Conservation (phyloP, 2,329 filamentous ascomycete species). For the Apiospora malaysiana region DNA sequence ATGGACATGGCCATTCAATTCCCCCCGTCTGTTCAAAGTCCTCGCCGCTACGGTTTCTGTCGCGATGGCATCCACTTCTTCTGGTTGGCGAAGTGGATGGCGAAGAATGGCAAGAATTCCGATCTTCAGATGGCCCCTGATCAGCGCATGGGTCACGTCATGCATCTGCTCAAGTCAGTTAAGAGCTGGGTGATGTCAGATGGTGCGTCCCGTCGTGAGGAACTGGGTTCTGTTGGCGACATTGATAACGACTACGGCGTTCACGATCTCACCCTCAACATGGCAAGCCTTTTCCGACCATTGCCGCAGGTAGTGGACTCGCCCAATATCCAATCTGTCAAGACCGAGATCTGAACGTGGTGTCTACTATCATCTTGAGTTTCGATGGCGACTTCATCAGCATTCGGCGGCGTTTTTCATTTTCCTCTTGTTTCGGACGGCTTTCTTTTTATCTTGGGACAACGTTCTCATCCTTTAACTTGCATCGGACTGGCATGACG, state of each 20-base stretch:
- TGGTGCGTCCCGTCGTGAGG: constrained; percentile 68
- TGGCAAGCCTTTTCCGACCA: constrained; percentile 74
- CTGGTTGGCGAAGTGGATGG: constrained; percentile 70
- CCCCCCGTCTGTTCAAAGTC: constrained; percentile 58
- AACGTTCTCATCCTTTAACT: constrained; percentile 38
- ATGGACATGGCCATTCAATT: constrained; percentile 73
- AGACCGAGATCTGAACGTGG: constrained; percentile 43
- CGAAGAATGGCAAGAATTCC: constrained; percentile 61
- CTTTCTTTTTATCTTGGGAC: constrained; percentile 22
- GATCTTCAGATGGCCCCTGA: constrained; percentile 65
- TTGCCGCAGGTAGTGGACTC: constrained; percentile 51
- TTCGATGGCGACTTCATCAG: constrained; percentile 25
- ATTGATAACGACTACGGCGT: constrained; percentile 72
- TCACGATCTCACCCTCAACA: constrained; percentile 69
- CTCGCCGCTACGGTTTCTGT: constrained; percentile 70
- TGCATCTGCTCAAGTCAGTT: constrained; percentile 65
- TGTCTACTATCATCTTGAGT: constrained; percentile 11
- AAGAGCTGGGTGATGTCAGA: constrained; percentile 67
- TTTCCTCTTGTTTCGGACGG: constrained; percentile 33
- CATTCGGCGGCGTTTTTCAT: constrained; percentile 37
- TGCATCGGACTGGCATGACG: constrained; percentile 42
- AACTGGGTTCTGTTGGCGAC: constrained; percentile 70
- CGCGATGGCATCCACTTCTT: constrained; percentile 76
- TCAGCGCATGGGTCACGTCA: constrained; percentile 63
- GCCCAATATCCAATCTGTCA: constrained; percentile 49